Conservation (phyloP, 2,329 filamentous ascomycete species). For the Rutstroemia sp. region DNA sequence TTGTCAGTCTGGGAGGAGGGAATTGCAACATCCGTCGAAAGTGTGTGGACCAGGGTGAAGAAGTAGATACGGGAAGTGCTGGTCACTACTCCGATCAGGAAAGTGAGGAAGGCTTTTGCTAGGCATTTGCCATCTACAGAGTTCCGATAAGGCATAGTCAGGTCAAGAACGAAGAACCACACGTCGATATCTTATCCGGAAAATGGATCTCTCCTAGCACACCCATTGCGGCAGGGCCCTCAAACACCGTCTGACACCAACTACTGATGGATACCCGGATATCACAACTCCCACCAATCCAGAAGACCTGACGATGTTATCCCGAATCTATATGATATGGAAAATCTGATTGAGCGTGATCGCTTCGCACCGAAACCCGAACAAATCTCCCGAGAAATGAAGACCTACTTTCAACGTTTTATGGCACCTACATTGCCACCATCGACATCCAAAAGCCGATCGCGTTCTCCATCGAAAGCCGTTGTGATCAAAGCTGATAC, state of each 20-base stretch:
- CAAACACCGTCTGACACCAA: background rate
- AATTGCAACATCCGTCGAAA: background rate
- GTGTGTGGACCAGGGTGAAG: background rate
- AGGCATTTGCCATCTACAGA: too few species aligned
- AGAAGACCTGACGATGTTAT: background rate
- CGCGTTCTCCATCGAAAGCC: background rate
- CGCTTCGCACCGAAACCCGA: background rate
- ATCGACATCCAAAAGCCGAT: background rate
- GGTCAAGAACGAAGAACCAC: background rate
- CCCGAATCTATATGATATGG: background rate
- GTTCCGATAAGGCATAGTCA: background rate
- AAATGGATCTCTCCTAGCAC: slow-evolving; percentile 4
- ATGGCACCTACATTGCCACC: background rate
- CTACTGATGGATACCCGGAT: background rate
- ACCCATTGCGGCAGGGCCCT: background rate
- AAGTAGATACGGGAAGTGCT: background rate
- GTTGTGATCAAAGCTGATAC: background rate
- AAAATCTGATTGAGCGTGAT: background rate
- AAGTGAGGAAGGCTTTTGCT: background rate
- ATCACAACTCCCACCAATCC: background rate
- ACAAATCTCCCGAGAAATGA: background rate
- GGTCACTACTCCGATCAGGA: background rate
- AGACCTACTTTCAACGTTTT: slow-evolving; percentile 4
- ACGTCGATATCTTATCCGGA: background rate
- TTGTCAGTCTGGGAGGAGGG: background rate